Evolutionary conservation across 495 filamentous ascomycete genomes (phyloP).

Genomic region (Trichoderma asperelloides): DNA sequence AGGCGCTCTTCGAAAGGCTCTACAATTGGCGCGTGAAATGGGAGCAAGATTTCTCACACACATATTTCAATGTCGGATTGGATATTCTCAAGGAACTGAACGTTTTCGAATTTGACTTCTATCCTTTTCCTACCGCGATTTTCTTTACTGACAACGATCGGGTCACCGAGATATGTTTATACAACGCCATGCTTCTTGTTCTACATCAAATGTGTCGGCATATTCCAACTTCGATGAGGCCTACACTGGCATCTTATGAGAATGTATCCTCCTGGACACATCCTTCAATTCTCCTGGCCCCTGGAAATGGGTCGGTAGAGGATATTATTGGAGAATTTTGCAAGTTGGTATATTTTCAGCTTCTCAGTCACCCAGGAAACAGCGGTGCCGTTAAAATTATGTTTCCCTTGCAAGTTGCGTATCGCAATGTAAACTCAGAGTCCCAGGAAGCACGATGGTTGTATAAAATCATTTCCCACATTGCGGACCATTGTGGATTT

Average conservation of each 20-base stretch:
- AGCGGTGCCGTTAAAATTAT: background rate
- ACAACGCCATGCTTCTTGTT: background rate
- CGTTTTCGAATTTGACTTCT: background rate
- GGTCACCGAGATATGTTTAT: background rate
- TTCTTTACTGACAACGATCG: background rate
- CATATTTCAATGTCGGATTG: background rate
- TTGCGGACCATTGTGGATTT: background rate
- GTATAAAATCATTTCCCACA: background rate
- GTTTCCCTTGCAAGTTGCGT: background rate
- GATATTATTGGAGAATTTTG: background rate
- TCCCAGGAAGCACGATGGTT: background rate
- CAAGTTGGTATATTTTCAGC: background rate
- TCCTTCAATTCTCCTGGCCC: background rate
- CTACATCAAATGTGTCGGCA: background rate
- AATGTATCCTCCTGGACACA: background rate
- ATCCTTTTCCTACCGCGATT: background rate
- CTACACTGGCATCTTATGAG: background rate
- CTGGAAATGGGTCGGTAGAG: background rate
- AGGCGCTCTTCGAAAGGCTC: background rate
- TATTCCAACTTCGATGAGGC: background rate
- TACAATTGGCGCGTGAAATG: background rate
- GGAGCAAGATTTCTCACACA: background rate
- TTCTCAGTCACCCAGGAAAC: background rate
- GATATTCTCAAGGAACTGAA: background rate
- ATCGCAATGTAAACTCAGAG: background rate